Evolutionary conservation across 2,329 filamentous ascomycete genomes (phyloP).

Genomic region (Juglanconis juglandina): DNA sequence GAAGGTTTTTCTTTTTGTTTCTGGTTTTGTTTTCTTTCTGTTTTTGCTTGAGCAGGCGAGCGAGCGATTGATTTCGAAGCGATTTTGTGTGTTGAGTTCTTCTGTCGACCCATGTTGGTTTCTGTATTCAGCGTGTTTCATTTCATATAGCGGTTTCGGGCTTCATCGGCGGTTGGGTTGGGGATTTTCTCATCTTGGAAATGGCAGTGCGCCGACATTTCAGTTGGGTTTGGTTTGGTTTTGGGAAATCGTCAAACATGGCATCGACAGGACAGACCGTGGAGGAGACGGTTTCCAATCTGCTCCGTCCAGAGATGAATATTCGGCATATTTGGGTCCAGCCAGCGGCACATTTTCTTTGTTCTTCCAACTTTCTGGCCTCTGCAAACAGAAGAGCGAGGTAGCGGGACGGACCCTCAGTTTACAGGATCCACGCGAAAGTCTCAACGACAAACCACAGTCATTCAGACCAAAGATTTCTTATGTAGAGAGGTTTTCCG

Average conservation of each 20-base stretch:
- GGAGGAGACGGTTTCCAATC: slow-evolving; percentile 10
- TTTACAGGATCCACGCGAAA: slow-evolving; percentile 10
- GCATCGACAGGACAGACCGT: slow-evolving; percentile 19
- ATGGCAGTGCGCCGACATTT: slow-evolving; percentile 18
- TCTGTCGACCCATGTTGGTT: slow-evolving; percentile 9
- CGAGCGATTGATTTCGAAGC: slow-evolving; percentile 34
- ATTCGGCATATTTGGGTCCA: neutral
- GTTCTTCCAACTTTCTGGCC: neutral
- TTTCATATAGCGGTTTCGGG: slow-evolving; percentile 17
- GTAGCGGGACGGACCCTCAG: neutral
- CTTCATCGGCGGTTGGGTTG: slow-evolving; percentile 8
- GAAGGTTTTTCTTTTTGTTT: slow-evolving; percentile 25
- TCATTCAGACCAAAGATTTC: slow-evolving; percentile 8
- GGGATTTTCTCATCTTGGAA: slow-evolving; percentile 19
- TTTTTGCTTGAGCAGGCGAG: slow-evolving; percentile 33
- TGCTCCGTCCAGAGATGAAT: slow-evolving; percentile 11
- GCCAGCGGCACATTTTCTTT: neutral
- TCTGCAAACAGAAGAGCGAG: neutral
- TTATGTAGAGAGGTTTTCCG: slow-evolving; percentile 10
- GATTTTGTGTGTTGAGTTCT: slow-evolving; percentile 22
- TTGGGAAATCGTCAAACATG: slow-evolving; percentile 16
- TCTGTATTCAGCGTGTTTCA: slow-evolving; percentile 21
- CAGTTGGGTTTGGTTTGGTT: slow-evolving; percentile 17
- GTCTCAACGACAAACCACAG: slow-evolving; percentile 18
- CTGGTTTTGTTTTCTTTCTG: slow-evolving; percentile 25